Evolutionary conservation across 352 stramenopile genomes (phyloP).

Genomic region (Globisporangium emineosum): DNA sequence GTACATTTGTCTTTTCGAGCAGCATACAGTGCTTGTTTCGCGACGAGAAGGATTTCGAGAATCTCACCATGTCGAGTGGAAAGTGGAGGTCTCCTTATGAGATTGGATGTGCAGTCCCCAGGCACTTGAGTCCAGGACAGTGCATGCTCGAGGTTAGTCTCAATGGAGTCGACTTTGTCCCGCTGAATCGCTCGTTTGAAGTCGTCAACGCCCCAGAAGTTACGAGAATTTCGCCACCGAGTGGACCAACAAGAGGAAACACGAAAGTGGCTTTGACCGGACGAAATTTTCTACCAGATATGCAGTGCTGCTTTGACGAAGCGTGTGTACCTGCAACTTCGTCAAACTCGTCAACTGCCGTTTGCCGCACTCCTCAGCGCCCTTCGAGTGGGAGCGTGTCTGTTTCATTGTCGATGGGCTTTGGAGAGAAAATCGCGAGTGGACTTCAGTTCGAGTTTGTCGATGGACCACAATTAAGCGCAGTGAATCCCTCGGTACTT

Average conservation of each 20-base stretch:
- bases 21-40: slow-evolving; percentile 21
- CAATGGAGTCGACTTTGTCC: slow-evolving; percentile 23
- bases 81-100: slow-evolving; percentile 32
- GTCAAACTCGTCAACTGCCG: slow-evolving; percentile 21
- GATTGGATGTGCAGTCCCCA: slow-evolving; percentile 21
- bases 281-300: slow-evolving; percentile 20
- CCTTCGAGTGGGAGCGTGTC: slow-evolving; percentile 8
- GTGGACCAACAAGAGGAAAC: slow-evolving; percentile 20
- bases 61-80: slow-evolving; percentile 5
- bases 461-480: slow-evolving; percentile 12
- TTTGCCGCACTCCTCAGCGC: slow-evolving; percentile 22
- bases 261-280: slow-evolving; percentile 30
- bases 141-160: slow-evolving; percentile 28
- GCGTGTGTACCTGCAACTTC: slow-evolving; percentile 24
- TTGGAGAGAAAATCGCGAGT: slow-evolving; percentile 16
- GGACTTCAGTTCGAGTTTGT: slow-evolving; percentile 25
- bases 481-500: slow-evolving; percentile 27
- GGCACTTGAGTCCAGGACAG: neutral
- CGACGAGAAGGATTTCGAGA: neutral
- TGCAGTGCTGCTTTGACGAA: slow-evolving; percentile 49
- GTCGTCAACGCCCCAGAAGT: slow-evolving; percentile 27
- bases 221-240: slow-evolving; percentile 16
- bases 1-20: slow-evolving; percentile 23
- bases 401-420: slow-evolving; percentile 18
- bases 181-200: slow-evolving; percentile 18